Conservation (phyloP, 2,329 filamentous ascomycete species). For the Cercospora sp. region DNA sequence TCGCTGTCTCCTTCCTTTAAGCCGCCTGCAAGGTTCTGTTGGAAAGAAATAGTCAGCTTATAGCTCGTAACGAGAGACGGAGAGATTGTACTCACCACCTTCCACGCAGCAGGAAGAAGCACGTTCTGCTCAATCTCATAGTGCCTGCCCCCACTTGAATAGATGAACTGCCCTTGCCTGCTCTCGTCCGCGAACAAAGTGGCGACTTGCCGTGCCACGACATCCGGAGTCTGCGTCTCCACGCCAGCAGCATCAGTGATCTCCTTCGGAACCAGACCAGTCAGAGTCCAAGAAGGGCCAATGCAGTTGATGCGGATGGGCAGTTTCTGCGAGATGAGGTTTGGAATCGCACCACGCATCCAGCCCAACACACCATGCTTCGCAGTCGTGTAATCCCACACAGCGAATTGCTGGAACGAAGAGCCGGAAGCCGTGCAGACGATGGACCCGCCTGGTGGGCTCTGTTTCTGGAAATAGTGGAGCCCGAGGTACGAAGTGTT, state of each 20-base stretch:
- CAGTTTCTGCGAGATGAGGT: conserved; percentile 35
- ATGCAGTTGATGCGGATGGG: conserved; percentile 59
- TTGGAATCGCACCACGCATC: conserved; percentile 49
- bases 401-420: conserved; percentile 52
- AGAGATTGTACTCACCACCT: conserved; percentile 9
- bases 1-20: conserved; percentile 8
- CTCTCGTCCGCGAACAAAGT: conserved; percentile 52
- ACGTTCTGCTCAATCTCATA: conserved; percentile 55
- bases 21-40: conserved; percentile 9
- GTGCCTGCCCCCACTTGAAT: conserved; percentile 51
- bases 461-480: conserved; percentile 51
- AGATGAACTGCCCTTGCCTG: conserved; percentile 56
- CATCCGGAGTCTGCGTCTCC: conserved; percentile 48
- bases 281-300: conserved; percentile 57
- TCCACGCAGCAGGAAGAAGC: conserved; percentile 26
- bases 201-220: conserved; percentile 52
- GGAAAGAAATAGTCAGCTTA: background rate
- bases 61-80: background rate
- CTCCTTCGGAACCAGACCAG: conserved; percentile 47
- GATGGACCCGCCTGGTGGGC: conserved; percentile 48
- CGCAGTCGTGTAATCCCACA: conserved; percentile 55
- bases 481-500: conserved; percentile 45
- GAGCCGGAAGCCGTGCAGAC: conserved; percentile 56
- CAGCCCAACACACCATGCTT: conserved; percentile 60
- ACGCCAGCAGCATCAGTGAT: conserved; percentile 45